These are phyloP conservation scores for Aspergillus nanangensis DNA, from an alignment of 495 filamentous ascomycete genomes.

Conservation along the genomic window DNA sequence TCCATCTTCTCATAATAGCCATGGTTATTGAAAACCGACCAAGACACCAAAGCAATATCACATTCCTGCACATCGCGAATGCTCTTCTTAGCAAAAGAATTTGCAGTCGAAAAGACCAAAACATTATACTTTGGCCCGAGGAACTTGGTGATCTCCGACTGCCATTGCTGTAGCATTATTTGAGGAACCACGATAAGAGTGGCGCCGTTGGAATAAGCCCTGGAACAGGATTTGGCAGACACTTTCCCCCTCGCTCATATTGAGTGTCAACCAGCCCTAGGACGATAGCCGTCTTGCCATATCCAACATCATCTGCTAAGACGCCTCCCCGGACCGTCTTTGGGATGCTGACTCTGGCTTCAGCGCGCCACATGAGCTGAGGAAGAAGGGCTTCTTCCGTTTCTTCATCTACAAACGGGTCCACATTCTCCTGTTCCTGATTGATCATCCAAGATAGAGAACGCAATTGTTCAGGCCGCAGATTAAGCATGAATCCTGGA, in stretches of 20 bases:
- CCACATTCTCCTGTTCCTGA: slow-evolving; percentile 47
- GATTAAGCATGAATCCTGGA: slow-evolving; percentile 30
- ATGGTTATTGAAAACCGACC: slow-evolving; percentile 36
- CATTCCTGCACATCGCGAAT: slow-evolving; percentile 43
- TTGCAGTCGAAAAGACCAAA: slow-evolving; percentile 30
- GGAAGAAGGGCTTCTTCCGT: slow-evolving; percentile 61
- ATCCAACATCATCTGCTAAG: slow-evolving; percentile 72
- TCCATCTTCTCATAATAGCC: slow-evolving; percentile 48
- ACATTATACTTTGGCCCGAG: slow-evolving; percentile 36
- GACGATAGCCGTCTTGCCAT: slow-evolving; percentile 75
- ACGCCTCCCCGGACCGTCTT: slow-evolving; percentile 60
- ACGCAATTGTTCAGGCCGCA: slow-evolving; percentile 53
- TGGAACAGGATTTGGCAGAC: slow-evolving; percentile 1
- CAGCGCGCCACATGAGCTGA: slow-evolving; percentile 56
- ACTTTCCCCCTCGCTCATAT: slow-evolving; percentile 11
- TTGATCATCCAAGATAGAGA: slow-evolving; percentile 63
- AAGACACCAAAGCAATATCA: slow-evolving; percentile 54
- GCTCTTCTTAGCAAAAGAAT: slow-evolving; percentile 25
- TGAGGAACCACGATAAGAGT: slow-evolving; percentile 66
- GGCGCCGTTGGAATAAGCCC: slow-evolving; percentile 51
- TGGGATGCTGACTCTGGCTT: slow-evolving; percentile 43
- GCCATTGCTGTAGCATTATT: slow-evolving; percentile 66
- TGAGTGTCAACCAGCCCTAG: slow-evolving; percentile 60
- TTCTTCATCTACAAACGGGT: slow-evolving; percentile 58
- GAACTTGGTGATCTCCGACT: slow-evolving; percentile 56